Evolutionary conservation across 2,329 filamentous ascomycete genomes (phyloP).

Genomic region (Botrytis cinerea): DNA sequence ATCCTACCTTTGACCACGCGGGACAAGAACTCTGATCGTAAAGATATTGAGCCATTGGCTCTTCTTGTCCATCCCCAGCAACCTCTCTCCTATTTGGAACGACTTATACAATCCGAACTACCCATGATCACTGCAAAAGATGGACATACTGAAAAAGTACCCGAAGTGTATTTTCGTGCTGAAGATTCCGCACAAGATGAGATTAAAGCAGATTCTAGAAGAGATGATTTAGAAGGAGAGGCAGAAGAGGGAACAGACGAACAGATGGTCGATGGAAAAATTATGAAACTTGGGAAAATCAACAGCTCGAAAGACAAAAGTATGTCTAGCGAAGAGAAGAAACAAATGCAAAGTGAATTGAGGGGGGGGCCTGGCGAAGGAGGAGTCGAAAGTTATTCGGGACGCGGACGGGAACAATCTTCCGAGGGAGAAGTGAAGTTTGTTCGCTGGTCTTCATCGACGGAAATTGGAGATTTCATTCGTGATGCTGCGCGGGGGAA

Average conservation of each 20-base stretch:
- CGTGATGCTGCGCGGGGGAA: slow-evolving; percentile 81
- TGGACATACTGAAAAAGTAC: slow-evolving; percentile 65
- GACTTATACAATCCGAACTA: slow-evolving; percentile 84
- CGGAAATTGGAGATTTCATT: slow-evolving; percentile 93
- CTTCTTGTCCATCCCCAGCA: slow-evolving; percentile 87
- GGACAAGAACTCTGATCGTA: slow-evolving; percentile 60
- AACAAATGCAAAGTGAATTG: slow-evolving; percentile 47
- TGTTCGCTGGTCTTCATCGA: slow-evolving; percentile 85
- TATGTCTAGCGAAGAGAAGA: slow-evolving; percentile 38
- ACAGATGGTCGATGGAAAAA: slow-evolving; percentile 50
- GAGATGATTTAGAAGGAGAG: slow-evolving; percentile 40
- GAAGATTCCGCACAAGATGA: slow-evolving; percentile 70
- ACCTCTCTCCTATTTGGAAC: slow-evolving; percentile 85
- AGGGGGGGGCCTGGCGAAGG: slow-evolving; percentile 54
- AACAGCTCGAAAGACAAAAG: slow-evolving; percentile 31
- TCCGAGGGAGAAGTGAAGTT: slow-evolving; percentile 53
- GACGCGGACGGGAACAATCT: slow-evolving; percentile 56
- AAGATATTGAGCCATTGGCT: slow-evolving; percentile 79
- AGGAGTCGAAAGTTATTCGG: slow-evolving; percentile 70
- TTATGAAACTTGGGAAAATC: slow-evolving; percentile 43
- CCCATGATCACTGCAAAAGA: slow-evolving; percentile 61
- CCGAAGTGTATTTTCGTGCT: slow-evolving; percentile 76
- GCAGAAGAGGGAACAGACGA: slow-evolving; percentile 49
- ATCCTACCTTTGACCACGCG: slow-evolving; percentile 49
- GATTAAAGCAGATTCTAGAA: slow-evolving; percentile 43